Conservation (phyloP, 73 alveolate genomes). For the Tetrahymena elliotti region DNA sequence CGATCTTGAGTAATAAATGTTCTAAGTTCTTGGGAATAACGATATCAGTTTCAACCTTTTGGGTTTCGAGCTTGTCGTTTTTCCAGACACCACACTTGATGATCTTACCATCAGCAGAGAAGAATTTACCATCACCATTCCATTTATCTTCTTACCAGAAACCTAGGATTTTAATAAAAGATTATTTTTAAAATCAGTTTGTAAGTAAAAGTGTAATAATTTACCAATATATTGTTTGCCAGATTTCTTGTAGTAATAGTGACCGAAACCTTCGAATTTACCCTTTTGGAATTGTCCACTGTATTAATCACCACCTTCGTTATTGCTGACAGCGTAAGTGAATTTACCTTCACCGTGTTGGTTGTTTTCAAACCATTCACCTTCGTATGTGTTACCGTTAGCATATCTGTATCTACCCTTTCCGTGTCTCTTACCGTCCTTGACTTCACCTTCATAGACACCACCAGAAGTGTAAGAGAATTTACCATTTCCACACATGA, state of each 20-base stretch:
- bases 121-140: background rate
- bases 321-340: background rate
- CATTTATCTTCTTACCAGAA: background rate
- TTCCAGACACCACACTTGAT: background rate
- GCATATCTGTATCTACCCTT: constrained; percentile 11
- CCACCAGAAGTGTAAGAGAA: constrained; percentile 11
- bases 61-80: background rate
- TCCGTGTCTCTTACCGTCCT: constrained; percentile 12
- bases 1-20: background rate
- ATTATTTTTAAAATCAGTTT: background rate
- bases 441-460: constrained; percentile 17
- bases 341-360: constrained; percentile 19
- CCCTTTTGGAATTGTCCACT: background rate
- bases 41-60: background rate
- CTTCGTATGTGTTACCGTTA: constrained; percentile 11
- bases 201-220: background rate
- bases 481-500: constrained; percentile 1
- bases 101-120: background rate
- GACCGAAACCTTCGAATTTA: background rate
- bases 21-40: background rate
- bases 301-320: background rate
- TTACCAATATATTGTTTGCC: background rate
- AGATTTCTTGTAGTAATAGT: background rate
- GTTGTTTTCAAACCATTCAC: constrained; percentile 12
- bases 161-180: background rate